phyloP scores from a whole-genome alignment of 129 eudicot genomes.

The Daucus carota region DNA sequence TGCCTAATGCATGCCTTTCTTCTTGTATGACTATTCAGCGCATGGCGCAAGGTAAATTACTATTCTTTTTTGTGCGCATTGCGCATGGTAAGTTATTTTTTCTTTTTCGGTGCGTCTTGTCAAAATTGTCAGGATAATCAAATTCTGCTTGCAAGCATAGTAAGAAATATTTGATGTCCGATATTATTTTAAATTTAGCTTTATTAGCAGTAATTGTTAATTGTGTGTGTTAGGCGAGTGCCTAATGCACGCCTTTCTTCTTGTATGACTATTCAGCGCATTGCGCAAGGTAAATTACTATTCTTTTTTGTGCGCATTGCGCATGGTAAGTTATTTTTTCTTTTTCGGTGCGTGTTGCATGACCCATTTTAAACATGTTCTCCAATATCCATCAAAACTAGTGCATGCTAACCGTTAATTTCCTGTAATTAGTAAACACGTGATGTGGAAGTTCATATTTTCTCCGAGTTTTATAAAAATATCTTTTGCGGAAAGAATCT shows the following conservation, averaged over 20 bases:
- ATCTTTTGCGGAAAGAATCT: neutral
- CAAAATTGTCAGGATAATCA: neutral
- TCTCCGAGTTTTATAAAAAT: neutral
- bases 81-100: too few species aligned
- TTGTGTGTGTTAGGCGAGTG: neutral
- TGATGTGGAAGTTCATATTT: too few species aligned
- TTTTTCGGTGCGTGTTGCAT: too few species aligned
- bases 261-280: neutral
- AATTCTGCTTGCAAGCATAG: neutral
- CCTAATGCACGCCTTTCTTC: neutral
- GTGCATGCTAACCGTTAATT: too few species aligned
- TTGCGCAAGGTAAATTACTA: neutral
- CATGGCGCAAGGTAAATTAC: neutral
- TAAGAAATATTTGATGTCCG: neutral
- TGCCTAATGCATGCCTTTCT: neutral
- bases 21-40: neutral
- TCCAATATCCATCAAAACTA: neutral
- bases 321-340: too few species aligned
- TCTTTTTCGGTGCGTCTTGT: too few species aligned
- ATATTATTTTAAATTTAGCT: neutral
- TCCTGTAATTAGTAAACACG: too few species aligned
- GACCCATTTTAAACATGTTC: neutral
- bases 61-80: neutral
- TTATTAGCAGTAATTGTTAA: neutral
- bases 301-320: neutral